These are phyloP conservation scores for Ceratobasidium papillatum DNA, from an alignment of 1,284 basidiomycete genomes.

Conservation along the genomic window DNA sequence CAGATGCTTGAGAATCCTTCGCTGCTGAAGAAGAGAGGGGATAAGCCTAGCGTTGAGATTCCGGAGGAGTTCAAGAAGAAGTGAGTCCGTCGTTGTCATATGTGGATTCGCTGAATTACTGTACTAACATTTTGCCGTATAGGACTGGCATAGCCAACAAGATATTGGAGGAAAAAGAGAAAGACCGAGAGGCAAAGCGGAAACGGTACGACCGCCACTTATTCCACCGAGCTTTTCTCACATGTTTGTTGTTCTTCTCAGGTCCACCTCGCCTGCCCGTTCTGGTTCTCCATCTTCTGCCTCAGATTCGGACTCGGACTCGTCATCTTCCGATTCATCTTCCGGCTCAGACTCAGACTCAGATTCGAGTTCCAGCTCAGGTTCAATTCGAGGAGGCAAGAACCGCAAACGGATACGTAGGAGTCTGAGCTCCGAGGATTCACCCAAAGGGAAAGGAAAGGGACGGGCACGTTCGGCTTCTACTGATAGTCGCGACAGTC, in stretches of 20 bases:
- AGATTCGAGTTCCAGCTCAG: constrained; percentile 28
- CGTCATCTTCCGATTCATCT: constrained; percentile 26
- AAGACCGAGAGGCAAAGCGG: constrained; percentile 62
- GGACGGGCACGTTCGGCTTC: constrained; percentile 22
- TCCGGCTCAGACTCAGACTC: constrained; percentile 55
- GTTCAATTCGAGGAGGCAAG: constrained; percentile 27
- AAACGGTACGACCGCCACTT: constrained; percentile 44
- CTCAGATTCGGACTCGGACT: no score
- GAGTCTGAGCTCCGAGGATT: not conserved
- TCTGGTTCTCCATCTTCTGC: constrained; percentile 38
- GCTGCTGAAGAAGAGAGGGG: constrained; percentile 68
- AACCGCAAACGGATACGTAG: constrained; percentile 19
- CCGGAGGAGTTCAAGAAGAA: constrained; percentile 83
- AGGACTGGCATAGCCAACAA: constrained; percentile 76
- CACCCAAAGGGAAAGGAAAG: constrained; percentile 21
- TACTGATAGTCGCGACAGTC: constrained; percentile 14
- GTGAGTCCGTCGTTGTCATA: constrained; percentile 56
- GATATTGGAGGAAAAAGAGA: constrained; percentile 77
- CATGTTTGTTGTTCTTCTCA: not conserved
- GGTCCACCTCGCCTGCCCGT: constrained; percentile 45
- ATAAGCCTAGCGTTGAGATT: constrained; percentile 75
- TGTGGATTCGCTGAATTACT: not conserved
- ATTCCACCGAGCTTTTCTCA: not conserved
- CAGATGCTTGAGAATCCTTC: constrained; percentile 77
- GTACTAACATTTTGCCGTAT: constrained; percentile 15